These are phyloP conservation scores for Axilococcus clingmanii DNA, from an alignment of 139 green algal genomes.

Conservation along the genomic window DNA sequence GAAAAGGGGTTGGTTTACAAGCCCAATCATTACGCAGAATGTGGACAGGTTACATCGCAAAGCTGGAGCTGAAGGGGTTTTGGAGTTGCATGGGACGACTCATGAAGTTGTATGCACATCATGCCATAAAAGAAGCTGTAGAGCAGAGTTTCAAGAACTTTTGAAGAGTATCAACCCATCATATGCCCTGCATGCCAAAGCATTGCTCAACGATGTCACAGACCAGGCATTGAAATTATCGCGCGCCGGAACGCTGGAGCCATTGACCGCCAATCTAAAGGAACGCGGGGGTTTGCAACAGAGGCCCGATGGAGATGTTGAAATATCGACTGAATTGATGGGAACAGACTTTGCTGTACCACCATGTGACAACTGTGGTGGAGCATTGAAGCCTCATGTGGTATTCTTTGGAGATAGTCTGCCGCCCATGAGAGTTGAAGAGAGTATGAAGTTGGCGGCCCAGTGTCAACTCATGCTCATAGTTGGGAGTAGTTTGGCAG, in stretches of 20 bases:
- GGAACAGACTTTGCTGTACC: conserved; percentile 55
- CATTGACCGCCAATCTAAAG: background rate
- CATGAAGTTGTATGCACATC: conserved; percentile 68
- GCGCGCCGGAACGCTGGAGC: too few species aligned
- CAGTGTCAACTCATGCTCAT: conserved; percentile 45
- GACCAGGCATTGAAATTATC: background rate
- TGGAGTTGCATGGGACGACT: conserved; percentile 93
- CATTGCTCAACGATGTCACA: background rate
- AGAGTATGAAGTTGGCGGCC: conserved; percentile 17
- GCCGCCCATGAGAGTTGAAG: conserved; percentile 23
- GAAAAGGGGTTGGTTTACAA: conserved; percentile 23
- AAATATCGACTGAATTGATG: conserved; percentile 36
- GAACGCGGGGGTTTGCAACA: background rate
- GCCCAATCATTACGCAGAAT: conserved; percentile 84
- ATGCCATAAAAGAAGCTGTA: conserved; percentile 38
- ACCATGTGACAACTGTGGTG: conserved; percentile 51
- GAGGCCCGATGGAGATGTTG: conserved; percentile 73
- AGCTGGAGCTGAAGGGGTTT: conserved; percentile 39
- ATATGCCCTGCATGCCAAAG: background rate
- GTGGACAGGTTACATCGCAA: conserved; percentile 88
- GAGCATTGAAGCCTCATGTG: conserved; percentile 76
- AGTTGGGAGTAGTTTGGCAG: conserved; percentile 51
- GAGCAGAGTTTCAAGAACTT: conserved; percentile 44
- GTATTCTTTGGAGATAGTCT: conserved; percentile 79
- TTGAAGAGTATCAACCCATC: conserved; percentile 57